Percentiles rank a stretch among this genome's conserved stretches.
Conservation (phyloP, 371 early-diverging fungal species). For the Rhizopus arrhizus region DNA sequence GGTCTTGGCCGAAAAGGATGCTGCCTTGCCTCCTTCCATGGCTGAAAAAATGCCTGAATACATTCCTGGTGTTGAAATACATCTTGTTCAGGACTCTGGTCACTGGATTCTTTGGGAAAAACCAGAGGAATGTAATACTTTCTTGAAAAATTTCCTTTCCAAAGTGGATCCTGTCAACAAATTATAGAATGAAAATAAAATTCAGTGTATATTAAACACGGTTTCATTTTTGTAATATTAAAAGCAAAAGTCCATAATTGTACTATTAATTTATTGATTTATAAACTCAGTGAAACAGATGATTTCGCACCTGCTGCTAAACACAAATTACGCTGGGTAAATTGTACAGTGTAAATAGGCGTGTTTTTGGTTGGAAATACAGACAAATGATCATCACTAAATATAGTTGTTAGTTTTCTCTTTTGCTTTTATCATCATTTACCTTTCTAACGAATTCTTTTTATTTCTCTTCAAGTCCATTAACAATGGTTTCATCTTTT, state of each 20-base stretch:
- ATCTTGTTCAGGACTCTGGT: slow-evolving; percentile 37
- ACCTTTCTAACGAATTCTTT: slow-evolving; percentile 44
- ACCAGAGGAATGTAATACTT: slow-evolving; percentile 37
- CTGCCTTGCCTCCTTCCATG: slow-evolving; percentile 49
- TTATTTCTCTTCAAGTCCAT: slow-evolving; percentile 29
- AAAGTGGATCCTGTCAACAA: slow-evolving; percentile 30
- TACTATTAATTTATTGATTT: too few species aligned
- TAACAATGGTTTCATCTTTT: slow-evolving; percentile 23
- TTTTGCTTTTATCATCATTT: background rate
- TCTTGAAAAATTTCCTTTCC: slow-evolving; percentile 35
- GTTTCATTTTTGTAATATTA: too few species aligned
- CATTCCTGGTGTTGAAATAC: slow-evolving; percentile 40
- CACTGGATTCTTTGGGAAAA: slow-evolving; percentile 57
- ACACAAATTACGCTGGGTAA: slow-evolving; percentile 90
- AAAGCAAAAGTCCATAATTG: too few species aligned
- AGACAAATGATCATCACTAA: slow-evolving; percentile 67
- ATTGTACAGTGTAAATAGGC: slow-evolving; percentile 86
- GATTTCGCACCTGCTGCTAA: slow-evolving; percentile 68
- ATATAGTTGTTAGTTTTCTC: background rate
- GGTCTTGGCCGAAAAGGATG: slow-evolving; percentile 46
- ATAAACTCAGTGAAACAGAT: slow-evolving; percentile 2
- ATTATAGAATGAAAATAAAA: slow-evolving; percentile 15
- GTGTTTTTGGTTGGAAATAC: slow-evolving; percentile 93
- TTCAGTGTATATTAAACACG: too few species aligned
- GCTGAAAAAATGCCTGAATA: slow-evolving; percentile 32